phyloP scores from a whole-genome alignment of 306 rosid genomes.

The Prunus mume region DNA sequence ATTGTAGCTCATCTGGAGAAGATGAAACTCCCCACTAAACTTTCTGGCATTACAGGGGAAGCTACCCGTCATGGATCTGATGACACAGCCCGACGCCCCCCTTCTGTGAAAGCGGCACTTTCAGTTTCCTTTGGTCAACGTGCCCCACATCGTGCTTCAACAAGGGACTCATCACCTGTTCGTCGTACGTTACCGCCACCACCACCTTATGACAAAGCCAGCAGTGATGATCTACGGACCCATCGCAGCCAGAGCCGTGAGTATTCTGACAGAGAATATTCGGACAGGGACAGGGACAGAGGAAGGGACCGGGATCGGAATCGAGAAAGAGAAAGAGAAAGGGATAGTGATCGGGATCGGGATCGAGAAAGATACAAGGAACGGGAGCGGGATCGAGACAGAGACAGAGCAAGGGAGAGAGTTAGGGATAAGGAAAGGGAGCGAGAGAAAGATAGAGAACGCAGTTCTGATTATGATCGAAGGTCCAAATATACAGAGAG shows the following conservation, averaged over 20 bases:
- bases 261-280: constrained; percentile 55
- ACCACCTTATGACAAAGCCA: constrained; percentile 51
- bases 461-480: constrained; percentile 55
- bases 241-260: constrained; percentile 75
- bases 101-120: constrained; percentile 95
- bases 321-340: constrained; percentile 35
- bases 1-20: constrained; percentile 70
- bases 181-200: constrained; percentile 69
- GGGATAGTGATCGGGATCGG: constrained; percentile 34
- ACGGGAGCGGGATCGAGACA: constrained; percentile 31
- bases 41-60: constrained; percentile 83
- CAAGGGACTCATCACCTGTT: constrained; percentile 95
- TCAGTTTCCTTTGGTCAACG: constrained; percentile 99
- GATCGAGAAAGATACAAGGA: constrained; percentile 41
- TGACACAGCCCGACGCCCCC: constrained; percentile 98
- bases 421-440: constrained; percentile 37
- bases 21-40: constrained; percentile 79
- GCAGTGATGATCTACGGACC: constrained; percentile 45
- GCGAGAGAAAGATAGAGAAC: constrained; percentile 38
- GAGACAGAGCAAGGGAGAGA: constrained; percentile 38
- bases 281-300: constrained; percentile 40
- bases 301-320: constrained; percentile 28
- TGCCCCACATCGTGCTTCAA: constrained; percentile 97
- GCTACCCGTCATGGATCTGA: constrained; percentile 85
- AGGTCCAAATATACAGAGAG: constrained; percentile 53